Evolutionary conservation across 1,284 basidiomycete genomes (phyloP).

Genomic region (Cryptococcus maquisensis): DNA sequence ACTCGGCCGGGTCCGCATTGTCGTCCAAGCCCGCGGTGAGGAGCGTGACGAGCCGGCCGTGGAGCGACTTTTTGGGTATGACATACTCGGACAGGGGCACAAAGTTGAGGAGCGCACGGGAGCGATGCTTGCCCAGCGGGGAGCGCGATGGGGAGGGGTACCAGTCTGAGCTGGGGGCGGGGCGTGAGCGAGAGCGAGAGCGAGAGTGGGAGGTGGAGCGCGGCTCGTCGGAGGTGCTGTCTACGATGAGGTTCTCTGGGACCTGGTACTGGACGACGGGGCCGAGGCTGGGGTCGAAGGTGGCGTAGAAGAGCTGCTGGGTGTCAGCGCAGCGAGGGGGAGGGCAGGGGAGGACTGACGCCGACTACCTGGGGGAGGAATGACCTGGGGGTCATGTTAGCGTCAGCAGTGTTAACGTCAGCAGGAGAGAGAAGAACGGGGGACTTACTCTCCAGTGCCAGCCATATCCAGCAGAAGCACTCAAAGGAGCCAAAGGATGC

Average conservation of each 20-base stretch:
- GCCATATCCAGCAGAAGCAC: constrained; percentile 10
- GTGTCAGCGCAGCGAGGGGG: not conserved
- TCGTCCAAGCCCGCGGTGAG: constrained; percentile 49
- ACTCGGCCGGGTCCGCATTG: constrained; percentile 39
- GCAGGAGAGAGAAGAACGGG: too few relatives aligned
- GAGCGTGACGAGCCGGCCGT: constrained; percentile 75
- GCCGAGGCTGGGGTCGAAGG: constrained; percentile 45
- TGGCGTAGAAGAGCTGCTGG: constrained; percentile 48
- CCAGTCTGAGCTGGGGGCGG: not conserved
- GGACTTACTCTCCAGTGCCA: constrained; percentile 18
- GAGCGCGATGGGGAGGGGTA: constrained; percentile 4
- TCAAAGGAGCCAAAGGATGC: not conserved
- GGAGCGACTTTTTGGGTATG: constrained; percentile 80
- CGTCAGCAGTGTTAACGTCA: not conserved
- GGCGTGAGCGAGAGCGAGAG: constrained; percentile 25
- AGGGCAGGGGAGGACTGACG: constrained; percentile 20
- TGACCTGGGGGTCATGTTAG: constrained; percentile 36
- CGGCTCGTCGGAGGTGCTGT: constrained; percentile 17
- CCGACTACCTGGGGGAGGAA: constrained; percentile 49
- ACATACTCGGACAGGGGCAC: constrained; percentile 88
- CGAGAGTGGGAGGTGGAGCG: constrained; percentile 17
- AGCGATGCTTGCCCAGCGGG: not conserved
- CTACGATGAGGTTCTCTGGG: constrained; percentile 48
- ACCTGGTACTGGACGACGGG: constrained; percentile 47
- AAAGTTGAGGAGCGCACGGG: constrained; percentile 71